A percentile compares a stretch with the other conserved stretches of the same genome.
These are phyloP conservation scores for Monosporascus sp. DNA, from an alignment of 2,329 filamentous ascomycete species.

Conservation along the genomic window DNA sequence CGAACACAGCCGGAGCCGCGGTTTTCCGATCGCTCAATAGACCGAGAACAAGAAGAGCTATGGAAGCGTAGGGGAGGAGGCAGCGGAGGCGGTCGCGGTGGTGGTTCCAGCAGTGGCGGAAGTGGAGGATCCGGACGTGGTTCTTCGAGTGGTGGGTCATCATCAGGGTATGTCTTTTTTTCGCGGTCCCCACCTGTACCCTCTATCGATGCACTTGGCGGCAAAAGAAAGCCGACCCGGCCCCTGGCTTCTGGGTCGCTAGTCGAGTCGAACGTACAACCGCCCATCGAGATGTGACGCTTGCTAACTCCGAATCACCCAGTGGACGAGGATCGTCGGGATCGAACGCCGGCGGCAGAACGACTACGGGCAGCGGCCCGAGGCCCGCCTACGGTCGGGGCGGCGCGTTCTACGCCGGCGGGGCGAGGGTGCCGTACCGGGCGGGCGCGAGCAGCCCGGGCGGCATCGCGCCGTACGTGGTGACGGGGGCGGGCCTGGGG, in stretches of 20 bases:
- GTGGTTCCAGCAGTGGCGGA: constrained; percentile 15
- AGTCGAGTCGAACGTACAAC: too few species aligned
- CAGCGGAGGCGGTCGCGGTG: constrained; percentile 29
- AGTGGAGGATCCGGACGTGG: constrained; percentile 13
- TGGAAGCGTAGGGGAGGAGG: constrained; percentile 53
- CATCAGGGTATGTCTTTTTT: constrained; percentile 8
- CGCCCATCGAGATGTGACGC: neutral
- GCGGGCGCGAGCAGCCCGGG: constrained; percentile 45
- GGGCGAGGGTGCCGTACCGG: constrained; percentile 54
- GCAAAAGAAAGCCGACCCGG: too few species aligned
- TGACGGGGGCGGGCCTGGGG: constrained; percentile 40
- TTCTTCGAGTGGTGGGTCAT: constrained; percentile 18
- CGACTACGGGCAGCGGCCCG: constrained; percentile 52
- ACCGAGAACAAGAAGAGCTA: constrained; percentile 34
- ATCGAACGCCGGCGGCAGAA: constrained; percentile 44
- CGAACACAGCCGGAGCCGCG: constrained; percentile 10
- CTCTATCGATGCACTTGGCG: too few species aligned
- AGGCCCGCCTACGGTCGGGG: constrained; percentile 51
- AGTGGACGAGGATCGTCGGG: constrained; percentile 21
- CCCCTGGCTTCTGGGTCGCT: too few species aligned
- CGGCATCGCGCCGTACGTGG: constrained; percentile 47
- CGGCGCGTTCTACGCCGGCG: constrained; percentile 62
- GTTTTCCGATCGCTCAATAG: constrained; percentile 4
- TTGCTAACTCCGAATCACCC: constrained; percentile 7
- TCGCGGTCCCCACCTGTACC: too few species aligned